Percentiles rank a stretch among this genome's conserved stretches.
These are phyloP conservation scores for Endogone sp. DNA, from an alignment of 192 early-diverging fungal genomes.

Conservation along the genomic window DNA sequence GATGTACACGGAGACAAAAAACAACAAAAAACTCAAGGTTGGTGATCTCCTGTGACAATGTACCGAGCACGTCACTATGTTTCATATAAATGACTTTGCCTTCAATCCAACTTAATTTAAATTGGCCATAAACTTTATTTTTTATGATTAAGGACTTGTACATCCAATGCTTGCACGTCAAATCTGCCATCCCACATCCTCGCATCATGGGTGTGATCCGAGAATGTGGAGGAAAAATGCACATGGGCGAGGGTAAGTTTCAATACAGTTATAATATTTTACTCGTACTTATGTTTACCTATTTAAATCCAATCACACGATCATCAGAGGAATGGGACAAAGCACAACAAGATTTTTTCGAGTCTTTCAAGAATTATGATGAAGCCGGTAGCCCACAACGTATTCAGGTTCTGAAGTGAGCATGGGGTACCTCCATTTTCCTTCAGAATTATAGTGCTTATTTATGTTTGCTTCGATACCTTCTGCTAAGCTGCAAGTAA, in stretches of 20 bases:
- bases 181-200: slow-evolving; percentile 94
- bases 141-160: slow-evolving; percentile 66
- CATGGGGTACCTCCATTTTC: neutral
- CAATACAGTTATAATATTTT: slow-evolving; percentile 6
- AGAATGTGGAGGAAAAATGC: slow-evolving; percentile 98
- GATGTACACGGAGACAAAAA: slow-evolving; percentile 89
- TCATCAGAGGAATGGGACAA: slow-evolving; percentile 78
- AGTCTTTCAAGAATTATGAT: slow-evolving; percentile 97
- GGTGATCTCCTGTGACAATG: too few relatives aligned
- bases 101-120: neutral
- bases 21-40: slow-evolving; percentile 85
- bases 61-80: neutral
- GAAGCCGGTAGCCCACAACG: slow-evolving; percentile 93
- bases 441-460: slow-evolving; percentile 9
- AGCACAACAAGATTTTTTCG: slow-evolving; percentile 94
- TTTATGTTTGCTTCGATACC: too few relatives aligned
- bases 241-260: slow-evolving; percentile 87
- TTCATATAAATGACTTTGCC: neutral
- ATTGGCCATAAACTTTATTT: too few relatives aligned
- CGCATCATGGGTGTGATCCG: slow-evolving; percentile 95
- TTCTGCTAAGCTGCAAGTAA: too few relatives aligned
- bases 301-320: too few relatives aligned
- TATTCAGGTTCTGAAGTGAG: slow-evolving; percentile 86
- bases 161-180: slow-evolving; percentile 81
- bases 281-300: too few relatives aligned